These are phyloP conservation scores for Aureobasidium sp. DNA, from an alignment of 2,329 filamentous ascomycete genomes.

Conservation along the genomic window DNA sequence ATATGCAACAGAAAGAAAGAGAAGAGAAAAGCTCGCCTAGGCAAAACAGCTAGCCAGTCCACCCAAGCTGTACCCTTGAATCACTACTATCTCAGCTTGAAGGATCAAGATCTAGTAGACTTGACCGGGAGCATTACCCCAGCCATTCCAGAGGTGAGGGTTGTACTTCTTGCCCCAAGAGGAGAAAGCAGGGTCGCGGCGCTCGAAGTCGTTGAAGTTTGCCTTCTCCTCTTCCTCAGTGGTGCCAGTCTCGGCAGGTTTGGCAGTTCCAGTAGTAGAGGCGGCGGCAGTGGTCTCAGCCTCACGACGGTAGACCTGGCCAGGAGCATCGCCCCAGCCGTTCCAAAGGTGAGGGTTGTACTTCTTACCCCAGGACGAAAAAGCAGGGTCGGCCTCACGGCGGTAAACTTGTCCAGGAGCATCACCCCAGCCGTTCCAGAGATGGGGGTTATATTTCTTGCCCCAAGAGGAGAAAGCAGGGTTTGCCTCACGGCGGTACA, in stretches of 20 bases:
- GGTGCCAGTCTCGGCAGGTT: neutral
- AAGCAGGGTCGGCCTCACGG: conserved; percentile 9
- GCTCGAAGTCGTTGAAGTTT: neutral
- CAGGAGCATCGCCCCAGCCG: conserved; percentile 12
- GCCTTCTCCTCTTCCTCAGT: neutral
- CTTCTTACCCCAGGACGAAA: neutral
- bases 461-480: neutral
- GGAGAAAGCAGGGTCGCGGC: neutral
- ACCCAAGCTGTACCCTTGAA: neutral
- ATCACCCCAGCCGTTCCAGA: neutral
- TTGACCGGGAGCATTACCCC: neutral
- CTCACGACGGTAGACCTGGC: conserved; percentile 20
- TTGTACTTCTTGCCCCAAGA: neutral
- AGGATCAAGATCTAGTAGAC: neutral
- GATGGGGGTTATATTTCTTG: neutral
- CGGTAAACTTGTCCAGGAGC: conserved; percentile 16
- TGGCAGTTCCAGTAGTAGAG: neutral
- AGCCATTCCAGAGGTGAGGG: neutral
- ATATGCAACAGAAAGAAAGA: neutral
- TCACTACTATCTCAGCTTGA: neutral
- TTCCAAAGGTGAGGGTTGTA: neutral
- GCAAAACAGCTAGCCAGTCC: neutral
- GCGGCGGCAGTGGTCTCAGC: conserved; percentile 4
- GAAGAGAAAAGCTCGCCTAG: neutral
- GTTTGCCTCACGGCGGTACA: conserved; percentile 4